A percentile compares a stretch with the other conserved stretches of the same genome.
Conservation (phyloP, 805 yeast genomes). For the Babjeviella inositovora region DNA sequence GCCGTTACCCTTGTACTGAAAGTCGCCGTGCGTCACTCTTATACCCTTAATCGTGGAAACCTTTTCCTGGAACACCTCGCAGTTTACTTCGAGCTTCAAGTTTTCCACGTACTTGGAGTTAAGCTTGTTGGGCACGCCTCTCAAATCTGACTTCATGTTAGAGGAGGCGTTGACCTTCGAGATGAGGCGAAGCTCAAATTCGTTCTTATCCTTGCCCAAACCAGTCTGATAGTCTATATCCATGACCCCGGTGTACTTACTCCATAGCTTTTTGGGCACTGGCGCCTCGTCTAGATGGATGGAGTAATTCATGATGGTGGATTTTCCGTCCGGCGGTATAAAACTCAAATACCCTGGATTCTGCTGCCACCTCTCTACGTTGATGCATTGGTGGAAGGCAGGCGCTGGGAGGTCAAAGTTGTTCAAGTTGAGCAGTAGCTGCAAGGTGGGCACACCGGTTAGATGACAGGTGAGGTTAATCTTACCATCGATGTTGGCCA, state of each 20-base stretch:
- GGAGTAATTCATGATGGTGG: constrained; percentile 44
- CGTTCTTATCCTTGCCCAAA: constrained; percentile 33
- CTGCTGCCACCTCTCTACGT: constrained; percentile 30
- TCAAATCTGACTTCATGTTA: too few species aligned
- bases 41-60: constrained; percentile 30
- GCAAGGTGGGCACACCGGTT: constrained; percentile 66
- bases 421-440: constrained; percentile 29
- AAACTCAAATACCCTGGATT: constrained; percentile 38
- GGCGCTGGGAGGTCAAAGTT: constrained; percentile 38
- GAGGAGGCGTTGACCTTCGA: constrained; percentile 24
- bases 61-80: constrained; percentile 8
- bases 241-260: constrained; percentile 10
- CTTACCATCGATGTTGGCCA: constrained; percentile 46
- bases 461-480: constrained; percentile 50
- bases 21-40: constrained; percentile 67
- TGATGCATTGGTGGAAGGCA: constrained; percentile 57
- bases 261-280: constrained; percentile 6
- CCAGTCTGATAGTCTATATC: constrained; percentile 36
- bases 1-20: constrained; percentile 33
- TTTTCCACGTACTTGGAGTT: constrained; percentile 29
- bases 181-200: constrained; percentile 44
- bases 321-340: constrained; percentile 80
- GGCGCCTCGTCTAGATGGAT: constrained; percentile 23
- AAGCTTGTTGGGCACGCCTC: too few species aligned
- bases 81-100: constrained; percentile 21